Evolutionary conservation across 495 filamentous ascomycete genomes (phyloP).

Genomic region (Hypoxylon fragiforme): DNA sequence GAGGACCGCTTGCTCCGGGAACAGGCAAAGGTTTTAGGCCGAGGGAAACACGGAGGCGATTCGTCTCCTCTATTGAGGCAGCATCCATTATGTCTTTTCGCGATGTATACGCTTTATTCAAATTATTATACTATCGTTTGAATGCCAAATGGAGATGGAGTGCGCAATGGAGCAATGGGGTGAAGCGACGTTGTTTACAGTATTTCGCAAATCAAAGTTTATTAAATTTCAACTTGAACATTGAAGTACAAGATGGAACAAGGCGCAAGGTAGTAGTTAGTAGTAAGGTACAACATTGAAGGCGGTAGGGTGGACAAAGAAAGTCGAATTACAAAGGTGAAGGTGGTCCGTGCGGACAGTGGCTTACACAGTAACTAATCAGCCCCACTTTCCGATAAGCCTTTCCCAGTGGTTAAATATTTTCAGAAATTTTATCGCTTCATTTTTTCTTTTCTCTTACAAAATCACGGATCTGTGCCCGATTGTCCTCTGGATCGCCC

Average conservation of each 20-base stretch:
- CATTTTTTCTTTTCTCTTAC: conserved; percentile 41
- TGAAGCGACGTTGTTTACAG: too few relatives aligned
- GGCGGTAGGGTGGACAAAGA: not conserved
- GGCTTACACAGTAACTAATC: not conserved
- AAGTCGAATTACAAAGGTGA: not conserved
- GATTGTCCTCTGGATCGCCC: conserved; percentile 65
- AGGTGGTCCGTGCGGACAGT: conserved; percentile 10
- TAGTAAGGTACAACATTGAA: not conserved
- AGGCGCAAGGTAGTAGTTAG: too few relatives aligned
- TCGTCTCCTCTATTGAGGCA: conserved; percentile 89
- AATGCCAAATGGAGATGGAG: too few relatives aligned
- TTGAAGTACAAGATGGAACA: too few relatives aligned
- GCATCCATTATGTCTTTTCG: conserved; percentile 68
- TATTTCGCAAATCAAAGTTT: too few relatives aligned
- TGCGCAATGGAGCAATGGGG: too few relatives aligned
- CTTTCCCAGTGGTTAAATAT: conserved; percentile 24
- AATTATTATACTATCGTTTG: too few relatives aligned
- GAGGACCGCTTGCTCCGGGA: conserved; percentile 59
- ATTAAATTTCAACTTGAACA: too few relatives aligned
- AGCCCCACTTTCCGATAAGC: conserved; percentile 18
- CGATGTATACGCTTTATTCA: too few relatives aligned
- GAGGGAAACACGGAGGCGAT: conserved; percentile 85
- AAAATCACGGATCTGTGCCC: conserved; percentile 78
- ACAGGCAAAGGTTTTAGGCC: conserved; percentile 91
- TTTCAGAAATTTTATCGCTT: conserved; percentile 28